Evolutionary conservation across 176 grass and related monocot genomes (phyloP).

Genomic region (Ensete ventricosum): DNA sequence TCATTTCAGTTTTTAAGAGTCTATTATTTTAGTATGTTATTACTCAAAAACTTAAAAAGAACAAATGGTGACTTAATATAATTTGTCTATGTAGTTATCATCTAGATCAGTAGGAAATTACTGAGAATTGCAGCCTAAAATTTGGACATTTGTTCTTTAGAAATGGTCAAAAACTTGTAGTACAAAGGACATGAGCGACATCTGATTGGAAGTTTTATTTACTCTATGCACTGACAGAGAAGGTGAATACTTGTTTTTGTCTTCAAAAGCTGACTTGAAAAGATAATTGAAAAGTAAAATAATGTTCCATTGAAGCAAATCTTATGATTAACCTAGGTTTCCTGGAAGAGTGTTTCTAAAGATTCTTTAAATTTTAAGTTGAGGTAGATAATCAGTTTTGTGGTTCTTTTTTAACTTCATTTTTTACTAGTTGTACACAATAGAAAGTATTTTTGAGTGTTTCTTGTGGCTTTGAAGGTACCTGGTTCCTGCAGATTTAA

Average conservation of each 20-base stretch:
- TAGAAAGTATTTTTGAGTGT: not conserved
- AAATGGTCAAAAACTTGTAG: not conserved
- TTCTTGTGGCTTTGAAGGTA: slow-evolving; percentile 30
- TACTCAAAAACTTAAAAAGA: not conserved
- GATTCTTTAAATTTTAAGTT: too few species aligned
- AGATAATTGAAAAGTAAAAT: not conserved
- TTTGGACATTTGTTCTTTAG: not conserved
- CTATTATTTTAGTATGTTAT: not conserved
- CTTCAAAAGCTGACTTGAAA: not conserved
- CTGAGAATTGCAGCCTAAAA: not conserved
- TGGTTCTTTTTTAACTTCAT: not conserved
- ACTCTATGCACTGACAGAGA: not conserved
- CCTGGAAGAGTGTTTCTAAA: too few species aligned
- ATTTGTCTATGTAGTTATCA: not conserved
- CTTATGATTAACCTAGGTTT: too few species aligned
- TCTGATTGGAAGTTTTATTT: not conserved
- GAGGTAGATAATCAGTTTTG: not conserved
- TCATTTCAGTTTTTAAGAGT: not conserved
- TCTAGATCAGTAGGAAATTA: not conserved
- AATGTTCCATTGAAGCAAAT: not conserved
- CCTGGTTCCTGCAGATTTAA: slow-evolving; percentile 80
- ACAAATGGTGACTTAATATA: not conserved
- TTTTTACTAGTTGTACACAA: not conserved
- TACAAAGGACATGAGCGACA: not conserved
- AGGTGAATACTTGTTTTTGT: not conserved